Evolutionary conservation across 176 grass and related monocot genomes (phyloP), one percentile per base, ranked within the genome.

Genomic region (Triticum turgidum): DNA sequence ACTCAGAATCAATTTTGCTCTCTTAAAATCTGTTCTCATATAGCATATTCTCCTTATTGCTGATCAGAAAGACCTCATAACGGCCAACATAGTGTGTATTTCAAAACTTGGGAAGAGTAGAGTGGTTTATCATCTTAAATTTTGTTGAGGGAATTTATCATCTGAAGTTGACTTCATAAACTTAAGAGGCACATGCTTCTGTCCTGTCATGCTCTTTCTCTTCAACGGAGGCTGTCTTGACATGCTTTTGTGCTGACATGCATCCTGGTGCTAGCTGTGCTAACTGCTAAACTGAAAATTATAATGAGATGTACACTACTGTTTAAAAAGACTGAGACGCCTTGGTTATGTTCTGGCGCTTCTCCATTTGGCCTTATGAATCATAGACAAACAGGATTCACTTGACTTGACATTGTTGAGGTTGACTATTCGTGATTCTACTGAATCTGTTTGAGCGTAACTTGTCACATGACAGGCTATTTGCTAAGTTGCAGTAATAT

Each of bases 221-320:
- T 12, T 45, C 42, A 45, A 45, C 42, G 4, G 42, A 45, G 42
- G 11, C 42, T 45, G 11, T 3, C 6, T 7, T 65, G 6, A 9
- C 54, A 65, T 79, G 42, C 22, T 49, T 75, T 5, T 83, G 12
- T 32, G 6, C 7, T 56, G 4, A 11, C 64, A 65, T 73, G 24
- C 18, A 75, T 49, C 44, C 44, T 13, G 10, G 44, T 47, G 44
- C 44, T 29, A 18, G 42, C 42, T 29, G 42, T 49, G 6, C 42
- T 29, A 75, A 75, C 4, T 75, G 6, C 72, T 29, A 27, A 56
- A 49, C 66, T 30, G 59, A 80, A 87, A 83, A 35, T 65, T 17
- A 79, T 42, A 7, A 30, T 64, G 58, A 24, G 52, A 72, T 86
- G 12, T 27, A 59, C 77, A 63, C 21, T 71, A 18, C 25, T 62